phyloP scores from a whole-genome alignment of 108 stramenopile genomes.

The Nitzschia palea region DNA sequence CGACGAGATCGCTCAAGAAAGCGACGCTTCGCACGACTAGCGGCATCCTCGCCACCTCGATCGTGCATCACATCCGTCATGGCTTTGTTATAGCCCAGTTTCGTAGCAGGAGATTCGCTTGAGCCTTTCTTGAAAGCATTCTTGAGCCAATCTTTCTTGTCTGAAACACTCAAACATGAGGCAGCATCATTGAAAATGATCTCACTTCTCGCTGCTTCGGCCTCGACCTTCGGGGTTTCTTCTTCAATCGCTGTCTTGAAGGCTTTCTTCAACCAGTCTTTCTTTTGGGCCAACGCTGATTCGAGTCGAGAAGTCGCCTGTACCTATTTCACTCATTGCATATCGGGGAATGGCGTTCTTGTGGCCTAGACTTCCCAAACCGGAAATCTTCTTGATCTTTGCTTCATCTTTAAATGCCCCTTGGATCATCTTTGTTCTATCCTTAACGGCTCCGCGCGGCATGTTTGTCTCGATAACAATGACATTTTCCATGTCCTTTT shows the following conservation, averaged over 20 bases:
- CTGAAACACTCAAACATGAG: slow-evolving; percentile 52
- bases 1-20: slow-evolving; percentile 33
- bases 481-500: slow-evolving; percentile 49
- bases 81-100: slow-evolving; percentile 10
- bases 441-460: slow-evolving; percentile 28
- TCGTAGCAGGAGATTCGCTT: not conserved
- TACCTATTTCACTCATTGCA: slow-evolving; percentile 31
- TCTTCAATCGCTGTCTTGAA: slow-evolving; percentile 39
- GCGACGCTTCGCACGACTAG: slow-evolving; percentile 32
- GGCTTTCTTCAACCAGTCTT: slow-evolving; percentile 71
- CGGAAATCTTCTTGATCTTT: slow-evolving; percentile 4
- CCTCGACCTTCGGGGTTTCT: not conserved
- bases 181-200: slow-evolving; percentile 31
- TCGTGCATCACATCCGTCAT: slow-evolving; percentile 28
- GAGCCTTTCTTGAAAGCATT: slow-evolving; percentile 57
- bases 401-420: slow-evolving; percentile 27
- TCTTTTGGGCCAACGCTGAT: slow-evolving; percentile 65
- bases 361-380: not conserved
- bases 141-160: slow-evolving; percentile 70
- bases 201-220: slow-evolving; percentile 9
- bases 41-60: slow-evolving; percentile 37
- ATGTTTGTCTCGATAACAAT: slow-evolving; percentile 45
- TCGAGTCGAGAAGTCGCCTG: not conserved
- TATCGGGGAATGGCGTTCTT: slow-evolving; percentile 4
- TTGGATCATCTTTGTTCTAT: slow-evolving; percentile 34